Percentiles rank a stretch among this genome's conserved stretches.
These are phyloP conservation scores for Beauveria scarabaeidicola DNA, from an alignment of 2,329 filamentous ascomycete species.

Conservation along the genomic window DNA sequence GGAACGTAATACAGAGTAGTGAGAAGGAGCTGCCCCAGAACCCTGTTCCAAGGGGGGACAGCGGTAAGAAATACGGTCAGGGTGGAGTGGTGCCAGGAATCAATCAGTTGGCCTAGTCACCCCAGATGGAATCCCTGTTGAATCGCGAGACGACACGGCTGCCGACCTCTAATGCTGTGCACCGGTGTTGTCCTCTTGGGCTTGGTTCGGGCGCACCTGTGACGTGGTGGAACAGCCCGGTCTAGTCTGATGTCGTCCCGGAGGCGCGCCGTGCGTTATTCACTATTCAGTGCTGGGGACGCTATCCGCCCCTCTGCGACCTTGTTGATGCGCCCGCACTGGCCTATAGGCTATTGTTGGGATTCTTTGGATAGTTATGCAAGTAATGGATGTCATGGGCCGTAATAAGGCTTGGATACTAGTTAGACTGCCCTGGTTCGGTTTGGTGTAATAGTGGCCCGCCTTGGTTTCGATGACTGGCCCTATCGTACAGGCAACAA, in stretches of 20 bases:
- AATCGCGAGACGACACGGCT: slow-evolving; percentile 1
- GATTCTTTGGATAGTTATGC: background rate
- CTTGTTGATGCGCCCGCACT: slow-evolving; percentile 4
- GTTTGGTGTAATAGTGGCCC: background rate
- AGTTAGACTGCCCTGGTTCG: background rate
- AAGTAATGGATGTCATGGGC: background rate
- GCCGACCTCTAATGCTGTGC: background rate
- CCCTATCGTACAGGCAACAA: background rate
- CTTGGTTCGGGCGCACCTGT: background rate
- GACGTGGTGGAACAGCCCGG: background rate
- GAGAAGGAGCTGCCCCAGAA: background rate
- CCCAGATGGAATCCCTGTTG: slow-evolving; percentile 2
- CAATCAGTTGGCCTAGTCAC: slow-evolving; percentile 2
- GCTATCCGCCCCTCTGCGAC: background rate
- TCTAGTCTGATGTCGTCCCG: background rate
- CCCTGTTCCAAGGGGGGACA: background rate
- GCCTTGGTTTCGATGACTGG: background rate
- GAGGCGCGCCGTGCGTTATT: background rate
- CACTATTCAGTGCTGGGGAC: background rate
- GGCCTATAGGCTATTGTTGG: background rate
- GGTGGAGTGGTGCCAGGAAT: slow-evolving; percentile 3
- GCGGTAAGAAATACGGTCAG: slow-evolving; percentile 8
- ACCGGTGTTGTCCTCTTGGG: background rate
- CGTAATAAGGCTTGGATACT: background rate
- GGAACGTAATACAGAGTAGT: background rate